These are phyloP conservation scores for Dalbergia cultrata DNA, from an alignment of 306 rosid genomes.

Conservation along the genomic window DNA sequence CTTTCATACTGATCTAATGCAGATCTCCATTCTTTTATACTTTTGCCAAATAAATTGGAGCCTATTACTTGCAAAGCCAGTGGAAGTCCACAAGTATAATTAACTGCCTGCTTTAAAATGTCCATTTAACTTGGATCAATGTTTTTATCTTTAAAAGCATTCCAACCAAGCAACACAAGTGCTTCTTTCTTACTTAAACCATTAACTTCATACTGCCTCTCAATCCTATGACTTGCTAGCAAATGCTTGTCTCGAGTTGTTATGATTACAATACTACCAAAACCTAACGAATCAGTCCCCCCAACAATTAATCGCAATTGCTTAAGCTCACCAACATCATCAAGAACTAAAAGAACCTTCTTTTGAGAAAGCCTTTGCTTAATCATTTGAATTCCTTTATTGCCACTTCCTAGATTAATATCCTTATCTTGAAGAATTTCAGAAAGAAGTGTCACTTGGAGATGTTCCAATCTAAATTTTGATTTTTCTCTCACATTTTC, in stretches of 20 bases:
- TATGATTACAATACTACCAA: conserved; percentile 39
- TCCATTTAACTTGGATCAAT: background rate
- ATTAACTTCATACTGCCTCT: too few species aligned
- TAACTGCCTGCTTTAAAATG: background rate
- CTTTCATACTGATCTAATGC: background rate
- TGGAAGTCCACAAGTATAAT: too few species aligned
- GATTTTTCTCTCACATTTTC: too few species aligned
- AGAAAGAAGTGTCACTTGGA: too few species aligned
- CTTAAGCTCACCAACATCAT: conserved; percentile 4
- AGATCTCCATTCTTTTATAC: conserved; percentile 12
- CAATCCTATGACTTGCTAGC: too few species aligned
- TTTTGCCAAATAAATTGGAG: conserved; percentile 17
- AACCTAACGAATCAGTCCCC: conserved; percentile 33
- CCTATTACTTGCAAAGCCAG: background rate
- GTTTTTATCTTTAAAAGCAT: conserved; percentile 21
- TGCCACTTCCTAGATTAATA: too few species aligned
- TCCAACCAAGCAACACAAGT: conserved; percentile 39
- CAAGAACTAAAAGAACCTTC: conserved; percentile 36
- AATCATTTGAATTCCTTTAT: too few species aligned
- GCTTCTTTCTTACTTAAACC: background rate
- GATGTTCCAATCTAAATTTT: too few species aligned
- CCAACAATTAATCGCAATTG: conserved; percentile 23
- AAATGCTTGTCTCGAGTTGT: conserved; percentile 38
- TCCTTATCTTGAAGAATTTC: too few species aligned
- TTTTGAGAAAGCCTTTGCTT: background rate